These are phyloP conservation scores for Inonotus obliquus DNA, from an alignment of 1,284 basidiomycete genomes.

Conservation along the genomic window DNA sequence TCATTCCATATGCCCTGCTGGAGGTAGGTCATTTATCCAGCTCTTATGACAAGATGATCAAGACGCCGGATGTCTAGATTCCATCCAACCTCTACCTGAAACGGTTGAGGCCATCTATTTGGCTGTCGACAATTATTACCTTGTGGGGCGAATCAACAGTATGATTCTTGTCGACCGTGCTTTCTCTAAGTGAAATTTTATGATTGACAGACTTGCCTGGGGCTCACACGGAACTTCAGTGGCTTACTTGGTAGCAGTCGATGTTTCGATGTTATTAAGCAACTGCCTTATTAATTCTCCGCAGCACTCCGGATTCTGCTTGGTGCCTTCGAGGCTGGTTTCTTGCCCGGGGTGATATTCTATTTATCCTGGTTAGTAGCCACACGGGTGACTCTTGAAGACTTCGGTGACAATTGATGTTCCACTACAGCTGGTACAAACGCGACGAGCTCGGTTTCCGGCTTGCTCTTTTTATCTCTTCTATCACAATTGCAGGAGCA, in stretches of 20 bases:
- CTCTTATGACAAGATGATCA: neutral
- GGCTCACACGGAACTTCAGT: slow-evolving; percentile 57
- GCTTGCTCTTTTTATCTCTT: slow-evolving; percentile 25
- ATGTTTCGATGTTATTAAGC: neutral
- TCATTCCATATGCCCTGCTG: slow-evolving; percentile 12
- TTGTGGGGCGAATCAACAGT: neutral
- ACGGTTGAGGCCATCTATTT: neutral
- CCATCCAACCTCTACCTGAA: neutral
- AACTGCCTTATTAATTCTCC: neutral
- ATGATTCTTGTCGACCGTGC: neutral
- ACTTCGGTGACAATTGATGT: neutral
- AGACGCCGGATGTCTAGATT: neutral
- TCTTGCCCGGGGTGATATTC: slow-evolving; percentile 64
- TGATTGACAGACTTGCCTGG: slow-evolving; percentile 54
- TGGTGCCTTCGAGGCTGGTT: slow-evolving; percentile 66
- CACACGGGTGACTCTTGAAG: neutral
- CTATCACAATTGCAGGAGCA: slow-evolving; percentile 23
- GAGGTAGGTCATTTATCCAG: slow-evolving; percentile 21
- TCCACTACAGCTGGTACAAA: slow-evolving; percentile 19
- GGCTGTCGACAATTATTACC: neutral
- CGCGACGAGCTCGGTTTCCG: slow-evolving; percentile 24
- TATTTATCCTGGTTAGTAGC: slow-evolving; percentile 60
- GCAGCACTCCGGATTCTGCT: slow-evolving; percentile 52
- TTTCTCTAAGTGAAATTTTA: neutral
- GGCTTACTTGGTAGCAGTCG: slow-evolving; percentile 52